Evolutionary conservation across 2,329 filamentous ascomycete genomes (phyloP), one percentile per base, ranked within the genome.

Genomic region (Cylindrodendrum hubeiense): DNA sequence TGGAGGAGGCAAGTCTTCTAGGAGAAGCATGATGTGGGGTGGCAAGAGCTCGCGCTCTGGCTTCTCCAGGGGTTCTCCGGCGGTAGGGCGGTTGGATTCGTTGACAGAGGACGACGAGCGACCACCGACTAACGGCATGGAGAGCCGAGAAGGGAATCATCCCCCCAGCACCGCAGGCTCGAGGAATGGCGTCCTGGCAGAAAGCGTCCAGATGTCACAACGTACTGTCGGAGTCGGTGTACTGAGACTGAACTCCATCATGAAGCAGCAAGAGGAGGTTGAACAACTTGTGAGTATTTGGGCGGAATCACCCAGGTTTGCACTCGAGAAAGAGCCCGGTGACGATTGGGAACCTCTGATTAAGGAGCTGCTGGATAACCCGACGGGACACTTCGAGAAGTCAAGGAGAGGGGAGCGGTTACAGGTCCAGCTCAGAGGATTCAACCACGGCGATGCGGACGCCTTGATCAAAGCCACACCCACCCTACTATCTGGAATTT

Each of bases 401-500:
- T 93, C 91, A 22, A 83, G 86, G 59, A 87, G 88, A 59, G 89
- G 93, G 24, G 94, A 95, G 74, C 89, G 93, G 28, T 81, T 98
- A 6, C 92, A 95, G 70, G 83, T 98, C 1, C 91, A 93, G 65
- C 82, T 98, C 15, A 92, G 91, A 71, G 87, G 92, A 2, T 98
- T 98, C 77, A 87, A 89, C 37, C 87, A 92, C 72, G 84, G 89
- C 1, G 94, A 98, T 73, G 90, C 94, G 1, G 94, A 97, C 69
- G 84, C 82, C 0, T 86, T 99, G 43, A 92, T 98, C 75, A 93
- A 92, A 74, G 90, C 91, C 51, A 97, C 94, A 3, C 96, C 96
- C 0, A 98, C 95, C 0, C 82, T 97, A 15, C 88, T 99, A 15
- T 91, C 97, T 54, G 91, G 92, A 55, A 88, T 98, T 65, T 86